A percentile compares a stretch with the other conserved stretches of the same genome.
Conservation (phyloP, 306 rosid genomes). For the Corylus heterophylla region DNA sequence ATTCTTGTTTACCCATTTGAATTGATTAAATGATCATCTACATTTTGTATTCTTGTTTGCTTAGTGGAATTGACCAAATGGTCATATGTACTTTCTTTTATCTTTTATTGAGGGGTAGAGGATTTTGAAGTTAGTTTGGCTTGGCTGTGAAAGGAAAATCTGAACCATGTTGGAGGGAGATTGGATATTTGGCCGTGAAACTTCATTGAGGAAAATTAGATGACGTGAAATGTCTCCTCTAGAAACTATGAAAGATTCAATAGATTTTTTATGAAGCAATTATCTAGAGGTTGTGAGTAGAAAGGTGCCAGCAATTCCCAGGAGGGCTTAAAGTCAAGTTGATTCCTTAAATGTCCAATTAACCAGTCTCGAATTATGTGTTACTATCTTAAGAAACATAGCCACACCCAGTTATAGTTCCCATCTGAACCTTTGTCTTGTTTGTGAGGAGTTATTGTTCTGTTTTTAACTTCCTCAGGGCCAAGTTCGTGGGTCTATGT, state of each 20-base stretch:
- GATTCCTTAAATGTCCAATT: neutral
- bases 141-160: neutral
- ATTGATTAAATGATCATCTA: neutral
- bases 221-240: neutral
- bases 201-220: neutral
- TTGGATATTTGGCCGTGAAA: neutral
- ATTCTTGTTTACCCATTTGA: neutral
- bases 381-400: neutral
- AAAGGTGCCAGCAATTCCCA: constrained; percentile 1
- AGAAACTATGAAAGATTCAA: neutral
- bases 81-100: neutral
- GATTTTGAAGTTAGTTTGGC: constrained; percentile 7
- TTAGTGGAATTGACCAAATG: neutral
- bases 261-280: neutral
- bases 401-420: neutral
- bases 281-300: neutral
- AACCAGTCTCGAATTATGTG: neutral
- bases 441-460: neutral
- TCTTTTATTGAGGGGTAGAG: neutral
- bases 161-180: neutral
- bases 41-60: neutral
- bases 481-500: neutral
- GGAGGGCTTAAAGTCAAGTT: neutral
- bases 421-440: neutral
- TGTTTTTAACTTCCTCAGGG: neutral